phyloP scores from a whole-genome alignment of 2,329 filamentous ascomycete genomes.

The Byssochlamys sp. region DNA sequence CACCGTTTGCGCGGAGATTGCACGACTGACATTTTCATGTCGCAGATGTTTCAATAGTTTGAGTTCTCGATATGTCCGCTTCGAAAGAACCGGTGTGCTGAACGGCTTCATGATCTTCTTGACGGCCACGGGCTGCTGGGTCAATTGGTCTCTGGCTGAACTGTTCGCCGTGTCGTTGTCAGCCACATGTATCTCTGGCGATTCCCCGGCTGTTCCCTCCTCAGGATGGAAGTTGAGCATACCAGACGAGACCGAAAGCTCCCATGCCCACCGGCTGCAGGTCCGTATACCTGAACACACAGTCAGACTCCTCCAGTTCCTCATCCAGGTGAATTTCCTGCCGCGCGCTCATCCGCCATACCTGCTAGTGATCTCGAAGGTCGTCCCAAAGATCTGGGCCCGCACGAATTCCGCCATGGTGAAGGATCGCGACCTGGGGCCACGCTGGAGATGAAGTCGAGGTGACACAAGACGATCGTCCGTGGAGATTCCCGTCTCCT shows the following conservation, averaged over 20 bases:
- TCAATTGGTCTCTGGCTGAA: conserved; percentile 95
- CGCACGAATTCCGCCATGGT: conserved; percentile 98
- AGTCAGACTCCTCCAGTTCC: conserved; percentile 14
- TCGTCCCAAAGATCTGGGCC: conserved; percentile 98
- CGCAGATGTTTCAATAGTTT: conserved; percentile 92
- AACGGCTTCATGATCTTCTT: conserved; percentile 99
- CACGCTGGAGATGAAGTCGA: not conserved
- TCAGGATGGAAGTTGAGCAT: conserved; percentile 28
- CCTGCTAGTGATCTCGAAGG: conserved; percentile 98
- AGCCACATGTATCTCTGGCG: conserved; percentile 6
- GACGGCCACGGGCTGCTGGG: conserved; percentile 88
- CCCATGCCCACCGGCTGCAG: conserved; percentile 98
- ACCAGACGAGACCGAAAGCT: conserved; percentile 97
- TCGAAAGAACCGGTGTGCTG: conserved; percentile 95
- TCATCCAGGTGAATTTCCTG: not conserved
- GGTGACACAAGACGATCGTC: not conserved
- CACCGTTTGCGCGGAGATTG: not conserved
- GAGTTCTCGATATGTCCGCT: conserved; percentile 92
- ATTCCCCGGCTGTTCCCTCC: conserved; percentile 4
- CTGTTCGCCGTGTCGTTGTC: conserved; percentile 39
- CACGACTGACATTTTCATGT: conserved; percentile 74
- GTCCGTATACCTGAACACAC: conserved; percentile 70
- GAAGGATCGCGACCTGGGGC: conserved; percentile 13
- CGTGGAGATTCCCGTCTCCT: not conserved
- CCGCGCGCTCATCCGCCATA: conserved; percentile 34